phyloP scores from a whole-genome alignment of 2,329 filamentous ascomycete genomes.

The Geoglossum cookeanum region DNA sequence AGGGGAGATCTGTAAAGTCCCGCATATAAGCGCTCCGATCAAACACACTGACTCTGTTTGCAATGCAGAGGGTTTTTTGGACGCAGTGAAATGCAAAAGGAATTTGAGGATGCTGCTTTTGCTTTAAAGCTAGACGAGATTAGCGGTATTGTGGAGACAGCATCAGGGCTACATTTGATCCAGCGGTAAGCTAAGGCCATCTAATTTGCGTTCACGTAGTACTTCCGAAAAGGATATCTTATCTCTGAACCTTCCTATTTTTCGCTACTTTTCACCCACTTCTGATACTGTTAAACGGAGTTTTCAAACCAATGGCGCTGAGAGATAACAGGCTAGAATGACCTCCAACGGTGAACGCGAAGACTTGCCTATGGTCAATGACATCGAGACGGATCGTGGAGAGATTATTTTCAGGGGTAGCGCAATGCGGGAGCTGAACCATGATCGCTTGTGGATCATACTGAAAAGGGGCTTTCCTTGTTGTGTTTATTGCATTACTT shows the following conservation, averaged over 20 bases:
- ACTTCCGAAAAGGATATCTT: not conserved
- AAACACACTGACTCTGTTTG: slow-evolving; percentile 10
- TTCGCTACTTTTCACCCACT: not conserved
- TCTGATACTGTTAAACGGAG: not conserved
- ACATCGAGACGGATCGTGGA: not conserved
- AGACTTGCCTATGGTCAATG: not conserved
- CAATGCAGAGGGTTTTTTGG: slow-evolving; percentile 70
- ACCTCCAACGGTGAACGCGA: not conserved
- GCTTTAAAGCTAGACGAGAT: slow-evolving; percentile 72
- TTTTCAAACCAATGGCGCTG: not conserved
- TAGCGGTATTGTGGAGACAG: slow-evolving; percentile 75
- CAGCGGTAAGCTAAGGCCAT: slow-evolving; percentile 42
- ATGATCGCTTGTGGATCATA: not conserved
- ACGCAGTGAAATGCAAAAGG: slow-evolving; percentile 90
- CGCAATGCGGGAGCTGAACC: not conserved
- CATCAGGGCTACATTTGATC: slow-evolving; percentile 87
- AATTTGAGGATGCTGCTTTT: slow-evolving; percentile 94
- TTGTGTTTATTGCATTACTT: not conserved
- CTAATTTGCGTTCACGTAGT: not conserved
- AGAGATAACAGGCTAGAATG: not conserved
- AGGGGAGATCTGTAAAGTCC: slow-evolving; percentile 59
- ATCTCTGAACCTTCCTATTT: not conserved
- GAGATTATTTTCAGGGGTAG: not conserved
- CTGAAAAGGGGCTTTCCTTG: not conserved
- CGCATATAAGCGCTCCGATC: slow-evolving; percentile 9